A percentile compares a stretch with the other conserved stretches of the same genome.
Evolutionary conservation across 2,329 filamentous ascomycete genomes (phyloP).

Genomic region (Stagonosporopsis chrysanthemi): DNA sequence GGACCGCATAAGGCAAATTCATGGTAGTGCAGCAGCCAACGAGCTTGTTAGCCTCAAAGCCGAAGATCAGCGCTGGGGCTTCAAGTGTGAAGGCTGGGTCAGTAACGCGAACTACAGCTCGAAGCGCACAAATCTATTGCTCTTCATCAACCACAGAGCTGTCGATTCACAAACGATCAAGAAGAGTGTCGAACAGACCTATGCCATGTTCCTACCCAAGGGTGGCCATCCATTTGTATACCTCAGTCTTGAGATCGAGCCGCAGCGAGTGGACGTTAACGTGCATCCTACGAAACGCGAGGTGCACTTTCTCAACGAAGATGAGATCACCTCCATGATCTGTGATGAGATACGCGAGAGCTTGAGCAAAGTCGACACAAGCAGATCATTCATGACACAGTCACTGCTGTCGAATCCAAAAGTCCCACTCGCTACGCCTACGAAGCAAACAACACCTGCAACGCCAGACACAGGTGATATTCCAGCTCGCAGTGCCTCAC

Average conservation of each 20-base stretch:
- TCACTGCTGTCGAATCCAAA: conserved; percentile 68
- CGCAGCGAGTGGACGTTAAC: conserved; percentile 92
- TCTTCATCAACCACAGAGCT: conserved; percentile 96
- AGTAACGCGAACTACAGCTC: conserved; percentile 95
- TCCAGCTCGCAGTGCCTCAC: conserved; percentile 38
- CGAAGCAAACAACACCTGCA: conserved; percentile 46
- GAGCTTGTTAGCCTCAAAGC: conserved; percentile 81
- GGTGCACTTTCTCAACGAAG: conserved; percentile 96
- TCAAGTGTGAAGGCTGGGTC: conserved; percentile 79
- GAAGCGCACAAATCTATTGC: conserved; percentile 83
- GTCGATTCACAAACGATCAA: conserved; percentile 90
- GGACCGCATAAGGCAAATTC: conserved; percentile 89
- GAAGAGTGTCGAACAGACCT: conserved; percentile 90
- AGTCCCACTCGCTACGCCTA: conserved; percentile 50
- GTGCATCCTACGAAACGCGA: conserved; percentile 97
- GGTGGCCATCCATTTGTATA: conserved; percentile 94
- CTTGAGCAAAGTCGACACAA: conserved; percentile 88
- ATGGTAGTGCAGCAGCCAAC: conserved; percentile 83
- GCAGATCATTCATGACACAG: conserved; percentile 92
- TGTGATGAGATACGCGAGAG: conserved; percentile 80
- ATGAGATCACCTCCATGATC: conserved; percentile 89
- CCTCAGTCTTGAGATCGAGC: conserved; percentile 90
- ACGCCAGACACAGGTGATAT: conserved; percentile 29
- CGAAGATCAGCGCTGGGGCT: conserved; percentile 80
- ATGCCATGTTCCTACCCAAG: conserved; percentile 86